Evolutionary conservation across 768 basidiomycete genomes (phyloP).

Genomic region (Xerocomellus chrysenteron): DNA sequence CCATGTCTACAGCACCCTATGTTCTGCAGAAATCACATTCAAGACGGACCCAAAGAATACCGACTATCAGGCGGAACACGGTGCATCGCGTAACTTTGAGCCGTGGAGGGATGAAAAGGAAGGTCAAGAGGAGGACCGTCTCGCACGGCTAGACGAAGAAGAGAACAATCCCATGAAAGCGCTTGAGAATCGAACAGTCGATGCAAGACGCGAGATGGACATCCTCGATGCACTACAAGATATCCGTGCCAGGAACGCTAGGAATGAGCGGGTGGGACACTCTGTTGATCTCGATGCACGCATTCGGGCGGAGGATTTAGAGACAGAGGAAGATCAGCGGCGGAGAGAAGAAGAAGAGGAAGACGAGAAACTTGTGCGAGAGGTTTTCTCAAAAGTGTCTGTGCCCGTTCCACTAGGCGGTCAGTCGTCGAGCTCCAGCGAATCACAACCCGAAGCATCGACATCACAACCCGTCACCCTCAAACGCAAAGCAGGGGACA

Average conservation of each 20-base stretch:
- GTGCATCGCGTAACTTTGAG: conserved; percentile 96
- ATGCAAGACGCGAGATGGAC: conserved; percentile 98
- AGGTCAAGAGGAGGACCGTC: conserved; percentile 77
- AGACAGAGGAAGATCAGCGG: conserved; percentile 74
- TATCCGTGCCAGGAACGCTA: conserved; percentile 80
- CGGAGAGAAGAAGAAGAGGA: conserved; percentile 78
- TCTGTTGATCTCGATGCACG: conserved; percentile 66
- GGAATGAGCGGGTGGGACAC: conserved; percentile 84
- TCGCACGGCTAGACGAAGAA: conserved; percentile 85
- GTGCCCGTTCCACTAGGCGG: conserved; percentile 28
- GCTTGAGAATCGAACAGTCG: conserved; percentile 87
- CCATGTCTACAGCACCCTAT: conserved; percentile 64
- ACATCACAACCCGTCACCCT: conserved; percentile 54
- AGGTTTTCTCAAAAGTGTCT: conserved; percentile 79
- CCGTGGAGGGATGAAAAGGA: conserved; percentile 88
- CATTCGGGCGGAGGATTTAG: conserved; percentile 64
- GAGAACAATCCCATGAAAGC: conserved; percentile 98
- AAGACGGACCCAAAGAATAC: conserved; percentile 99
- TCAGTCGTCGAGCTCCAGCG: conserved; percentile 26
- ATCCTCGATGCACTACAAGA: conserved; percentile 95
- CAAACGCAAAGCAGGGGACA: conserved; percentile 82
- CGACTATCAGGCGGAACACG: conserved; percentile 91
- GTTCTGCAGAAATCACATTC: conserved; percentile 98
- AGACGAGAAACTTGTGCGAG: conserved; percentile 86
- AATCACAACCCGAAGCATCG: conserved; percentile 18